phyloP scores from a whole-genome alignment of 2,329 filamentous ascomycete genomes.

The Huntiella bhutanensis region DNA sequence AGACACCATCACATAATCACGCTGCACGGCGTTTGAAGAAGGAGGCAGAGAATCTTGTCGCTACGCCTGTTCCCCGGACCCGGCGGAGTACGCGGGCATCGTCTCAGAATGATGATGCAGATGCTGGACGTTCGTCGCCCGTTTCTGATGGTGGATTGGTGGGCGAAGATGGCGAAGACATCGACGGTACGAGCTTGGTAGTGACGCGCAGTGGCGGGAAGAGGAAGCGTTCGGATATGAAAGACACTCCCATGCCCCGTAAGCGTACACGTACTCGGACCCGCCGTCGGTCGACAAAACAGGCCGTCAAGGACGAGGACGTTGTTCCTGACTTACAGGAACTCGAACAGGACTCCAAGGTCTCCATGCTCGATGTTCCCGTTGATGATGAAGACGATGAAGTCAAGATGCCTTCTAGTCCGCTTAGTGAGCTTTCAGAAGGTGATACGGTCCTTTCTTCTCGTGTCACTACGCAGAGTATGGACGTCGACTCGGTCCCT shows the following conservation, averaged over 20 bases:
- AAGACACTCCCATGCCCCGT: slow-evolving; percentile 1
- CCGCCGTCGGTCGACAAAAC: neutral
- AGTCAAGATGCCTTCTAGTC: slow-evolving; percentile 8
- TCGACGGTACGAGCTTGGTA: neutral
- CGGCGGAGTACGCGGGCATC: neutral
- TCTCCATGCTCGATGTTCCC: slow-evolving; percentile 7
- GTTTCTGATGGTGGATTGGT: neutral
- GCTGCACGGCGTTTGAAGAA: neutral
- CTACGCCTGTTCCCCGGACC: neutral
- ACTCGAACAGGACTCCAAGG: neutral
- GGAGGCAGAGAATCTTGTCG: neutral
- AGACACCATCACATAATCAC: too few species aligned
- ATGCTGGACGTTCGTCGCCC: neutral
- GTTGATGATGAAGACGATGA: slow-evolving; percentile 11
- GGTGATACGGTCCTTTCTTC: neutral
- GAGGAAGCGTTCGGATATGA: slow-evolving; percentile 7
- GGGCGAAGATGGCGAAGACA: neutral
- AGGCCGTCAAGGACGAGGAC: neutral
- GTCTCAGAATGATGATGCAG: neutral
- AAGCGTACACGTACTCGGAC: slow-evolving; percentile 3
- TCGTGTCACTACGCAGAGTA: too few species aligned
- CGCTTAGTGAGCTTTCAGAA: slow-evolving; percentile 8
- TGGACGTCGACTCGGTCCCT: neutral
- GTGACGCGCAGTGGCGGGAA: slow-evolving; percentile 4
- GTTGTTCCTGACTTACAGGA: neutral